Conservation (phyloP, 805 yeast genomes). For the Pichia ethanolica region DNA sequence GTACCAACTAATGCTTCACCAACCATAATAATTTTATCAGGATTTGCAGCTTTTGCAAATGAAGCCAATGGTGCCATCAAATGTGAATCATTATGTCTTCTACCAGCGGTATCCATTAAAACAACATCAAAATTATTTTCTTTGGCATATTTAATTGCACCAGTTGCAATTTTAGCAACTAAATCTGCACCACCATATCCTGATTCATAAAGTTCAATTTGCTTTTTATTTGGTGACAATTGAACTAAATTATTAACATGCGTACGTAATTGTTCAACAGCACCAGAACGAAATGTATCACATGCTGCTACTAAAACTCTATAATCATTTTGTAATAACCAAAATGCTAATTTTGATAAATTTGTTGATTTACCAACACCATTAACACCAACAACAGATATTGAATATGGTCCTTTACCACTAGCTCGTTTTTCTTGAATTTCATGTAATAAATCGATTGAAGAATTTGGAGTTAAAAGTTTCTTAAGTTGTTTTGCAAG, state of each 20-base stretch:
- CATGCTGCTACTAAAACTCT: constrained; percentile 90
- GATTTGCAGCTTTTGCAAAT: constrained; percentile 91
- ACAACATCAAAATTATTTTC: constrained; percentile 73
- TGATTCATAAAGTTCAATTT: constrained; percentile 79
- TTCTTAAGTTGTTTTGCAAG: constrained; percentile 61
- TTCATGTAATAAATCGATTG: constrained; percentile 78
- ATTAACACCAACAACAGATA: constrained; percentile 94
- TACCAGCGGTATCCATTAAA: constrained; percentile 93
- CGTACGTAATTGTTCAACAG: constrained; percentile 93
- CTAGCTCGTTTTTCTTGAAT: constrained; percentile 43
- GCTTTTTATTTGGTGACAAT: constrained; percentile 39
- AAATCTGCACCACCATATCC: constrained; percentile 96
- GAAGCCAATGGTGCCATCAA: constrained; percentile 93
- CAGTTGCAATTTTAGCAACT: constrained; percentile 87
- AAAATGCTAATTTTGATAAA: constrained; percentile 86
- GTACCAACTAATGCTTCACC: constrained; percentile 98
- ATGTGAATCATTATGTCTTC: constrained; percentile 91
- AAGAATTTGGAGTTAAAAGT: constrained; percentile 84
- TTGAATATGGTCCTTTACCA: constrained; percentile 68
- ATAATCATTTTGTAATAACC: constrained; percentile 87
- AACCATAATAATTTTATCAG: constrained; percentile 95
- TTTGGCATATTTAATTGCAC: constrained; percentile 76
- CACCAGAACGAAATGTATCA: constrained; percentile 96
- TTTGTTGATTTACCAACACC: constrained; percentile 98
- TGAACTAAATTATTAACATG: constrained; percentile 81